Conservation (phyloP, 768 basidiomycete species). For the Podaxis pistillaris region DNA sequence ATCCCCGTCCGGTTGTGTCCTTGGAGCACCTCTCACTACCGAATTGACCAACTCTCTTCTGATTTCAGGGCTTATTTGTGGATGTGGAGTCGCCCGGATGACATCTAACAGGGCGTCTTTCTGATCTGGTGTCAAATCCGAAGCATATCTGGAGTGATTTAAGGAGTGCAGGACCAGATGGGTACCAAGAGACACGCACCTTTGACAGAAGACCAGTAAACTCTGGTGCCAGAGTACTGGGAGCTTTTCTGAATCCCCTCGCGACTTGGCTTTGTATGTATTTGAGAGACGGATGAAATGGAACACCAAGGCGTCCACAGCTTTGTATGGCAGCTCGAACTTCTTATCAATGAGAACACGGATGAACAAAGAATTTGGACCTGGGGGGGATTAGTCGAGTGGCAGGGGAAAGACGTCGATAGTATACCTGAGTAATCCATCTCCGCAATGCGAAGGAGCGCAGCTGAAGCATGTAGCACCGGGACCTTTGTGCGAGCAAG, state of each 20-base stretch:
- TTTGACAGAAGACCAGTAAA: slow-evolving; percentile 88
- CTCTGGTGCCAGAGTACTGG: slow-evolving; percentile 99
- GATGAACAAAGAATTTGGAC: slow-evolving; percentile 95
- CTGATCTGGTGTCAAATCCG: slow-evolving; percentile 94
- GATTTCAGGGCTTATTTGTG: slow-evolving; percentile 87
- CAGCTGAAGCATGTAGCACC: slow-evolving; percentile 95
- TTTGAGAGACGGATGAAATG: slow-evolving; percentile 98
- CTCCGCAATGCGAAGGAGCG: slow-evolving; percentile 85
- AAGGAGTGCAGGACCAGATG: neutral
- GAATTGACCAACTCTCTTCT: slow-evolving; percentile 87
- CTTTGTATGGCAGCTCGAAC: slow-evolving; percentile 96
- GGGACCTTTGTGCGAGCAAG: slow-evolving; percentile 90
- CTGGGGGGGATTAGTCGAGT: slow-evolving; percentile 29
- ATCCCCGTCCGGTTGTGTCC: slow-evolving; percentile 63
- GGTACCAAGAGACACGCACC: slow-evolving; percentile 43
- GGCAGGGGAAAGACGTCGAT: neutral
- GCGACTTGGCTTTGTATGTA: slow-evolving; percentile 70
- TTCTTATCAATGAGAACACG: slow-evolving; percentile 97
- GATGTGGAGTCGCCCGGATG: slow-evolving; percentile 79
- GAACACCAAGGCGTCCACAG: slow-evolving; percentile 94
- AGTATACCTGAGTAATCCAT: slow-evolving; percentile 90
- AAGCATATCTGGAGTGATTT: slow-evolving; percentile 66
- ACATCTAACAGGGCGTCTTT: slow-evolving; percentile 97
- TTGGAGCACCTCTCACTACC: slow-evolving; percentile 80
- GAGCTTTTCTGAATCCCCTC: slow-evolving; percentile 73